These are phyloP conservation scores for Sinapis alba DNA, from an alignment of 441 rosid genomes.

Conservation along the genomic window DNA sequence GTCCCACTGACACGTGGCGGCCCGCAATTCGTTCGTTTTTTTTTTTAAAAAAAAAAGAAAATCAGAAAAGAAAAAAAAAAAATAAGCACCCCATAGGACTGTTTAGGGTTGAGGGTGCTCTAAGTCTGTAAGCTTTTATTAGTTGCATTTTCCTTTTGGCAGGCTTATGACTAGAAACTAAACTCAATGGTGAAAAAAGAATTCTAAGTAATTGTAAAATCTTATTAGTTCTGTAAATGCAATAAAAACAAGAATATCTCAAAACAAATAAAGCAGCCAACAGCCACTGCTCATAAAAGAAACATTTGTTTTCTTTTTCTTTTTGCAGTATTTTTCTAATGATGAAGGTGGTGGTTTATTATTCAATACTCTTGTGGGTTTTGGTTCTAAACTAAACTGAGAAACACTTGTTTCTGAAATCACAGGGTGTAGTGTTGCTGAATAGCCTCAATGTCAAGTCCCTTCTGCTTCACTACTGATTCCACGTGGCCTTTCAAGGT, in stretches of 20 bases:
- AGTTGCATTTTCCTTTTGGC: background rate
- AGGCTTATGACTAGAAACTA: background rate
- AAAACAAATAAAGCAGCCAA: constrained; percentile 28
- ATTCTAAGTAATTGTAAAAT: constrained; percentile 29
- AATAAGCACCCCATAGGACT: too few species aligned
- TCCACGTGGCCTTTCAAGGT: constrained; percentile 78
- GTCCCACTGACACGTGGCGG: too few species aligned
- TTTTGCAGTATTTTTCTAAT: constrained; percentile 26
- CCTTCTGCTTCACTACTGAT: constrained; percentile 75
- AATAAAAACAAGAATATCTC: constrained; percentile 34
- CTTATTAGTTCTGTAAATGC: constrained; percentile 31
- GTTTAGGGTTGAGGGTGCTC: too few species aligned
- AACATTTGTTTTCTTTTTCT: background rate
- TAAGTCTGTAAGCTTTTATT: too few species aligned
- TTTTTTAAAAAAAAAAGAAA: too few species aligned
- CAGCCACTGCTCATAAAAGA: constrained; percentile 32
- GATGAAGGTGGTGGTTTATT: constrained; percentile 23
- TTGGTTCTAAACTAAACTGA: constrained; percentile 39
- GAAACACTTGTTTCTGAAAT: constrained; percentile 37
- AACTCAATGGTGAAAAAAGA: background rate
- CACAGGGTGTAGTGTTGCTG: constrained; percentile 74
- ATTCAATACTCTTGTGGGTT: constrained; percentile 37
- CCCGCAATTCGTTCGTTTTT: too few species aligned
- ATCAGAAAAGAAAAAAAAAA: too few species aligned
- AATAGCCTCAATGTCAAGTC: constrained; percentile 68